phyloP scores from a whole-genome alignment of 108 stramenopile genomes.

The Licmophora abbreviata region DNA sequence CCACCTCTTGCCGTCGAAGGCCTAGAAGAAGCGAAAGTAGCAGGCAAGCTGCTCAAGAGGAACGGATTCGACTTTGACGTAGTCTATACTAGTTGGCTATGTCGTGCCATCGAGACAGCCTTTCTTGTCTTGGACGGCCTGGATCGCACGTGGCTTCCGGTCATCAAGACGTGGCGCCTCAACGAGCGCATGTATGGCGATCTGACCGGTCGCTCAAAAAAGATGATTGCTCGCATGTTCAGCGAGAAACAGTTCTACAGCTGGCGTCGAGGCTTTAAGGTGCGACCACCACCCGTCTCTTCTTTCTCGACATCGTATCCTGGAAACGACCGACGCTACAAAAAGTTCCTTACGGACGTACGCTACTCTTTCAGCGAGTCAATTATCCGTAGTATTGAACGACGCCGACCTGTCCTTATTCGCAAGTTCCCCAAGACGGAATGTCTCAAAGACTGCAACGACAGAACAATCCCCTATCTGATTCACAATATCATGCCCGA shows the following conservation, averaged over 20 bases:
- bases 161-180: constrained; percentile 87
- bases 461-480: constrained; percentile 87
- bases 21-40: constrained; percentile 49
- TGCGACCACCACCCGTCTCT: constrained; percentile 75
- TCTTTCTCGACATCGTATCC: constrained; percentile 74
- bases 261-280: constrained; percentile 85
- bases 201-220: constrained; percentile 85
- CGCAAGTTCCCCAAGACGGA: constrained; percentile 87
- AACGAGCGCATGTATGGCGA: constrained; percentile 85
- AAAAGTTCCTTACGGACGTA: constrained; percentile 73
- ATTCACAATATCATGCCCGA: constrained; percentile 80
- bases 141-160: constrained; percentile 89
- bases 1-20: constrained; percentile 24
- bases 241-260: constrained; percentile 89
- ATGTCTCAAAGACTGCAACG: constrained; percentile 84
- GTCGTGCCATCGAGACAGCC: constrained; percentile 69
- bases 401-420: constrained; percentile 43
- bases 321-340: constrained; percentile 83
- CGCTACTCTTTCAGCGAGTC: constrained; percentile 64
- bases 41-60: constrained; percentile 37
- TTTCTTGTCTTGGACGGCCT: constrained; percentile 84
- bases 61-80: constrained; percentile 78
- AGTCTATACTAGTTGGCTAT: constrained; percentile 79
- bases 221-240: constrained; percentile 87
- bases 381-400: constrained; percentile 72